phyloP scores from a whole-genome alignment of 331 rosid species.

The Cydonia oblonga region DNA sequence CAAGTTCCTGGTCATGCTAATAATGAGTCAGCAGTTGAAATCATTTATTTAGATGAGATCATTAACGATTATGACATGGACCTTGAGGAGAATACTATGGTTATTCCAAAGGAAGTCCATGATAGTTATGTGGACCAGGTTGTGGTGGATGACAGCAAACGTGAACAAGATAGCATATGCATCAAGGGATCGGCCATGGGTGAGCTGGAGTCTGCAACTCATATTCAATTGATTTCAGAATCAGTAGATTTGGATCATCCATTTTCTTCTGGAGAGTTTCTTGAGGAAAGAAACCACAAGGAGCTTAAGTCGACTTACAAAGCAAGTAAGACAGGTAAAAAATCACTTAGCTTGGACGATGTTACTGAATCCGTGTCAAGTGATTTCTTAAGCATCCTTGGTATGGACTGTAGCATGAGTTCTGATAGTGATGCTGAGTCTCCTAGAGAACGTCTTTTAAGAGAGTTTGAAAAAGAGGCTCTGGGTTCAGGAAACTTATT shows the following conservation, averaged over 20 bases:
- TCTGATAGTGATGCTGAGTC: constrained; percentile 45
- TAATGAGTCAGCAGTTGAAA: constrained; percentile 33
- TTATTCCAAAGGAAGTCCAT: constrained; percentile 18
- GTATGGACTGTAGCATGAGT: constrained; percentile 29
- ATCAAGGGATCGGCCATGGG: constrained; percentile 17
- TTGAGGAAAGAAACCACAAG: constrained; percentile 14
- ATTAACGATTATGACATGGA: constrained; percentile 27
- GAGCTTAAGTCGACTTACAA: constrained; percentile 25
- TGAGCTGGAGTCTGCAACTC: constrained; percentile 19
- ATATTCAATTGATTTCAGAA: constrained; percentile 10
- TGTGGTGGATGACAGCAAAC: constrained; percentile 12
- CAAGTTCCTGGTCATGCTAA: constrained; percentile 15
- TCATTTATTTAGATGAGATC: constrained; percentile 31
- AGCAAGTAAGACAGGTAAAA: constrained; percentile 18
- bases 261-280: constrained; percentile 7
- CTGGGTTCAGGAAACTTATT: constrained; percentile 29
- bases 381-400: constrained; percentile 57
- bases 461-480: constrained; percentile 61
- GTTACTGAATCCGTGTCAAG: constrained; percentile 44
- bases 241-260: constrained; percentile 6
- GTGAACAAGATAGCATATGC: constrained; percentile 13
- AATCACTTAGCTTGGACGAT: constrained; percentile 49
- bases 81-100: constrained; percentile 14
- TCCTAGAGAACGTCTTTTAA: constrained; percentile 66
- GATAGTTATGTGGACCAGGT: constrained; percentile 15